Evolutionary conservation across 208 protist genomes (phyloP).

Genomic region (Sergeia podlipaevii): DNA sequence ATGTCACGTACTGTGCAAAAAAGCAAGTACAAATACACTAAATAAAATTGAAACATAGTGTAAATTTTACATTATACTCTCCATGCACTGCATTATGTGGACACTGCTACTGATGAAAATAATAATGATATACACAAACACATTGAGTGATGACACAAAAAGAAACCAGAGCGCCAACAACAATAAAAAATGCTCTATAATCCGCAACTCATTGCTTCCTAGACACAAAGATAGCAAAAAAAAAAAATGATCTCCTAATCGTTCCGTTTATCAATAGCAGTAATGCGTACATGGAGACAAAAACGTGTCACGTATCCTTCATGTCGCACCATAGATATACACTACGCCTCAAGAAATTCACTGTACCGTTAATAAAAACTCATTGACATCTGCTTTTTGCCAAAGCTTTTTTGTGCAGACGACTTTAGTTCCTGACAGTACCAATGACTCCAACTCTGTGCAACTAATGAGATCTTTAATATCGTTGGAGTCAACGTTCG

Average conservation of each 20-base stretch:
- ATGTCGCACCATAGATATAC: no score
- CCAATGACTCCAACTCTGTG: slow-evolving; percentile 30
- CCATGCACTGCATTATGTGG: no score
- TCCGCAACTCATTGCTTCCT: slow-evolving; percentile 24
- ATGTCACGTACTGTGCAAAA: no score
- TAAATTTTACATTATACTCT: no score
- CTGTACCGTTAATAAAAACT: slow-evolving; percentile 26
- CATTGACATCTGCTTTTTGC: slow-evolving; percentile 26
- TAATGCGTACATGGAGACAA: slow-evolving; percentile 9
- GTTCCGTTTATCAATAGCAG: slow-evolving; percentile 2
- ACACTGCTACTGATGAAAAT: no score
- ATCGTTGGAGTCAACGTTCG: slow-evolving; percentile 24
- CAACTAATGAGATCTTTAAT: slow-evolving; percentile 36
- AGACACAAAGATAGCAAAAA: background rate
- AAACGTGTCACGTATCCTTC: no score
- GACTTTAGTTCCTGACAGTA: slow-evolving; percentile 27
- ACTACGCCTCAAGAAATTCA: slow-evolving; percentile 12
- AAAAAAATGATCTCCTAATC: background rate
- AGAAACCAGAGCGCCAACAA: background rate
- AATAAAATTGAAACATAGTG: no score
- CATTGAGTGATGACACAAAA: no score
- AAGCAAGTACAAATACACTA: no score
- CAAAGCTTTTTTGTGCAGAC: slow-evolving; percentile 31
- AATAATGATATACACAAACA: no score
- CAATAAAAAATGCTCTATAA: no score